These are phyloP conservation scores for Candida maris DNA, from an alignment of 805 yeast species.

Conservation along the genomic window DNA sequence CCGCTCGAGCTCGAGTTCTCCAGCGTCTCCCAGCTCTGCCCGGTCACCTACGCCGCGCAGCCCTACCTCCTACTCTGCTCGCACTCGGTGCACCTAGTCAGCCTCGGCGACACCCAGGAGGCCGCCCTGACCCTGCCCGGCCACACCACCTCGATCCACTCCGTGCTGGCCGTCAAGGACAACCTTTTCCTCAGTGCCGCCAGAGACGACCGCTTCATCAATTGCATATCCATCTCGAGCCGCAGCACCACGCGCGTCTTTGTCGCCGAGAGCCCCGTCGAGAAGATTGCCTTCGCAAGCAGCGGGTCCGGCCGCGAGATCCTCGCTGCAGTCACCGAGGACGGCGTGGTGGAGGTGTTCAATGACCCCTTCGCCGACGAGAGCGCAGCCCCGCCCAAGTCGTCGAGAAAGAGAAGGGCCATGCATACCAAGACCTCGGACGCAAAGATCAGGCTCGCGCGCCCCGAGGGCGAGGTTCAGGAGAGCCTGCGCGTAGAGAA, in stretches of 20 bases:
- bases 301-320: constrained; percentile 31
- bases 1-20: constrained; percentile 28
- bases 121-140: constrained; percentile 63
- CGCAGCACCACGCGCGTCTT: constrained; percentile 51
- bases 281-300: constrained; percentile 37
- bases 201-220: constrained; percentile 75
- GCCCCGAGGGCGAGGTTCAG: constrained; percentile 39
- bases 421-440: constrained; percentile 51
- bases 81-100: constrained; percentile 57
- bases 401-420: constrained; percentile 39
- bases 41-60: constrained; percentile 22
- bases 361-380: constrained; percentile 42
- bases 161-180: constrained; percentile 38
- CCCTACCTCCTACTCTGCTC: constrained; percentile 60
- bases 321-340: constrained; percentile 64
- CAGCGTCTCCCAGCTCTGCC: constrained; percentile 19
- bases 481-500: constrained; percentile 27
- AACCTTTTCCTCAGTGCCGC: constrained; percentile 66
- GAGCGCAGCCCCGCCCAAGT: constrained; percentile 26
- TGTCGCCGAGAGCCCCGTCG: constrained; percentile 65
- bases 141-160: constrained; percentile 64
- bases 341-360: constrained; percentile 72
- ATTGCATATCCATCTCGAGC: constrained; percentile 53
- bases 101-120: constrained; percentile 34
- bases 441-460: constrained; percentile 41